phyloP scores from a whole-genome alignment of 2,329 filamentous ascomycete species.

The Venturia nashicola region DNA sequence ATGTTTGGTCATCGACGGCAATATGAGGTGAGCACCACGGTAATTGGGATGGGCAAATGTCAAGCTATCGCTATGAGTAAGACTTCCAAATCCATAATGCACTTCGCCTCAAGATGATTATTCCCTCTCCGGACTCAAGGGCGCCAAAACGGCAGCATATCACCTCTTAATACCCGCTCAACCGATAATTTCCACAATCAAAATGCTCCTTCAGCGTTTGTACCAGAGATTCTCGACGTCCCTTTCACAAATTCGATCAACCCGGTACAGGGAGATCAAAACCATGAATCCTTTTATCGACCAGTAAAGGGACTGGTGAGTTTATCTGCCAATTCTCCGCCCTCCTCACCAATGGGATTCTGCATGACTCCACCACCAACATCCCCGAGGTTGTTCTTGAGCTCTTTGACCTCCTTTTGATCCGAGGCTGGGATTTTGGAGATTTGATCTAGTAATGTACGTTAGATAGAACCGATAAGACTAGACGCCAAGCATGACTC shows the following conservation, averaged over 20 bases:
- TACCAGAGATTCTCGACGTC: neutral
- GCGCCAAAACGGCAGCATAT: neutral
- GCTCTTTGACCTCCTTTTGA: constrained; percentile 22
- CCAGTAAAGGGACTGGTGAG: constrained; percentile 10
- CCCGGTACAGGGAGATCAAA: neutral
- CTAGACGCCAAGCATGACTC: neutral
- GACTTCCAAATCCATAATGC: neutral
- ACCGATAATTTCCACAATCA: neutral
- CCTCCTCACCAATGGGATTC: constrained; percentile 24
- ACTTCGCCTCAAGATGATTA: neutral
- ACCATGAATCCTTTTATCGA: neutral
- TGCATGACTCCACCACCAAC: constrained; percentile 20
- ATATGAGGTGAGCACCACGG: neutral
- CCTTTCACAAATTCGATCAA: neutral
- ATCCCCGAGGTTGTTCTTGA: constrained; percentile 22
- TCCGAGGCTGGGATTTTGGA: constrained; percentile 18
- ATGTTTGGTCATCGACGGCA: neutral
- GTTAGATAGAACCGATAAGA: neutral
- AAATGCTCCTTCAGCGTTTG: neutral
- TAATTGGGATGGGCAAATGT: neutral
- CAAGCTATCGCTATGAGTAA: neutral
- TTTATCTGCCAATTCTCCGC: constrained; percentile 11
- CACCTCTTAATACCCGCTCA: neutral
- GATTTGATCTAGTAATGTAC: constrained; percentile 15
- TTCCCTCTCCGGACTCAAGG: neutral